Evolutionary conservation across 2,329 filamentous ascomycete genomes (phyloP), one percentile per base, ranked within the genome.

Genomic region (Fusarium caatingaense): DNA sequence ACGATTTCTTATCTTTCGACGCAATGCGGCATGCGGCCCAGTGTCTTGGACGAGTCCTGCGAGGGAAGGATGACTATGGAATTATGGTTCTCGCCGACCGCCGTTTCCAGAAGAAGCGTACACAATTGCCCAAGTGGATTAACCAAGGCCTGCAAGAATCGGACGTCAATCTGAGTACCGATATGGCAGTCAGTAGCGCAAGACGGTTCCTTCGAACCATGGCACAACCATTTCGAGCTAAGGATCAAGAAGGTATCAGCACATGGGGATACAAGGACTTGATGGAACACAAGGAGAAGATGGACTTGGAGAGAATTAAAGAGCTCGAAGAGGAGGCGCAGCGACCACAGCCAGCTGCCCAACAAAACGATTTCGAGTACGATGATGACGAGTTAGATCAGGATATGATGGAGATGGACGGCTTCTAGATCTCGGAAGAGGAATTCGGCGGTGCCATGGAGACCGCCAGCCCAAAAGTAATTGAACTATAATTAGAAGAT

Each of bases 11-110:
- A 12, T 98, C 96, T 21, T 99, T 99, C 84, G 96, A 99, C 78
- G 96, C 96, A 23, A 99, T 99, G 95, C 90, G 96, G n/a, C 96
- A 99, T 78, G 96, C 96, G 16, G 95, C 96, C 1, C 96, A 99
- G 78, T 99, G 96, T 76, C 85, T 99, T 3, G 97, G 96, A 16
- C 94, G 96, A 78, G 96, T 99, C 45, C 84, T 99, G 67, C 88
- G 96, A 74, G 96, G 96, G 25, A 99, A 99, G 80, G 97, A 99
- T 77, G 96, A 99, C 80, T 99, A 99, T 80, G 96, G 96, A n/a
- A 93, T 99, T 84, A 99, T 99, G 96, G 95, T 99, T 7, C 86
- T 99, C 28, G 96, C 97, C 4, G 96, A 99, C 79, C 91, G 93
- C 44, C 89, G 96, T 20, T 99, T 98, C 80, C 91, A 93, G 78